phyloP scores from a whole-genome alignment of 164 flowering plant species.

The Umbellularia californica region DNA sequence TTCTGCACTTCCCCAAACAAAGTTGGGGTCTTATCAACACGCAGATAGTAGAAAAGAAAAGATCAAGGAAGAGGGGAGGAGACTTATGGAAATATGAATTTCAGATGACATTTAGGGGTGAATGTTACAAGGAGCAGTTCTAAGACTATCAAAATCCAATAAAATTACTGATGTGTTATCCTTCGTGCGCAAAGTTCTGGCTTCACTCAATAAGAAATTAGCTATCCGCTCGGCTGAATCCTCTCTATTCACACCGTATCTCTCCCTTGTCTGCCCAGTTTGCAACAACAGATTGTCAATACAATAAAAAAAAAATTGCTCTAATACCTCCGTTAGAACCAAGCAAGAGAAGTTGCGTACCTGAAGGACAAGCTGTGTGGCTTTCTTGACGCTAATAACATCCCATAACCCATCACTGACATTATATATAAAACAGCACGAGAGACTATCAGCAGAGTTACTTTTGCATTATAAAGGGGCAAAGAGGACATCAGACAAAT shows the following conservation, averaged over 20 bases:
- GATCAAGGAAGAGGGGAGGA: background rate
- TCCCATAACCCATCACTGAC: slow-evolving; percentile 99
- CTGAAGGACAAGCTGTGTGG: slow-evolving; percentile 73
- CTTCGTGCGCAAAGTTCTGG: slow-evolving; percentile 79
- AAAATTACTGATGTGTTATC: slow-evolving; percentile 92
- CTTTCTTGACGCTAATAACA: slow-evolving; percentile 71
- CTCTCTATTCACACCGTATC: slow-evolving; percentile 29
- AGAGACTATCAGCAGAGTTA: background rate
- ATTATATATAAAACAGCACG: background rate
- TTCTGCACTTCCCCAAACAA: too few relatives aligned
- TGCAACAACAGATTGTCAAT: background rate
- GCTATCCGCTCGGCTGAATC: slow-evolving; percentile 67
- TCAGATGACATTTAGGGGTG: background rate
- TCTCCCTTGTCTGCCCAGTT: slow-evolving; percentile 52
- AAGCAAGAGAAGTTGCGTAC: slow-evolving; percentile 25
- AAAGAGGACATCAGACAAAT: background rate
- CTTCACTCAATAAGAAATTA: slow-evolving; percentile 67
- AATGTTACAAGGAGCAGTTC: slow-evolving; percentile 35
- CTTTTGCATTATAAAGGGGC: background rate
- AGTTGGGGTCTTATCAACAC: background rate
- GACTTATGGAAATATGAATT: background rate
- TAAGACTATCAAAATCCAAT: slow-evolving; percentile 57
- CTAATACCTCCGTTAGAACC: background rate
- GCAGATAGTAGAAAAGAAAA: background rate
- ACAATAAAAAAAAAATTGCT: background rate